Base-by-base conservation (phyloP, 169 alveolate species). In the Plasmodium knowlesi region DNA sequence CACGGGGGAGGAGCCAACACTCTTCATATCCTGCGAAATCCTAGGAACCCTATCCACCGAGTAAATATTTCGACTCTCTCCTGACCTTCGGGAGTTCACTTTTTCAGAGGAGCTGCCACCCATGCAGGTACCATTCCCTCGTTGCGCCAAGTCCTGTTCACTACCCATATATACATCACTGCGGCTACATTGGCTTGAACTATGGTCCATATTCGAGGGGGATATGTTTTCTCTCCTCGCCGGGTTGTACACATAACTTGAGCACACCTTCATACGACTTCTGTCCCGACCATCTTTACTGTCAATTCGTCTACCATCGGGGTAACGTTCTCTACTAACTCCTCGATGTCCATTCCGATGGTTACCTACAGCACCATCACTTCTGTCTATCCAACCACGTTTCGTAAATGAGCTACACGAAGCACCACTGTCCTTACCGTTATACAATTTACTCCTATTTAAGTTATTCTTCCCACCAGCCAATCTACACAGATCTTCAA, bases 61-160 rank as follows among this genome's bases (percentile, higher is more conserved):
- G 73, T 83, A 83, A 14, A 78, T 53, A 71, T 83, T 83, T 83
- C 83, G n/a, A 14, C 73, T 83, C 57, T 30, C 41, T 32, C 71
- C 53, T 22, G 28, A 16, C 22, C 57, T 82, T 82, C 54, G 28
- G 12, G 70, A 54, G 41, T 82, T 82, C 12, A 73, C 10, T 57
- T 39, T 39, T 37, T 78, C 71, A 9, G 30, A 30, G 12, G 28
- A 30, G 37, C 54, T 50, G 6, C 4, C 54, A 5, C n/a, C 74
- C 74, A 61, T 61, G 14, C 12, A 0, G 14, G 14, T 61, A 1
- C 74, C 74, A 10, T 61, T 61, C 34, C 12, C 16, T 25, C 25
- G 74, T 61, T n/a, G 74, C 5, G 14, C 2, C 28, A n/a, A 19
- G 3, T 25, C 74, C 74, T 61, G 16, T 61, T 61, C 74, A 14